These are phyloP conservation scores for Piper longum DNA, from an alignment of 164 flowering plant genomes.

Conservation along the genomic window DNA sequence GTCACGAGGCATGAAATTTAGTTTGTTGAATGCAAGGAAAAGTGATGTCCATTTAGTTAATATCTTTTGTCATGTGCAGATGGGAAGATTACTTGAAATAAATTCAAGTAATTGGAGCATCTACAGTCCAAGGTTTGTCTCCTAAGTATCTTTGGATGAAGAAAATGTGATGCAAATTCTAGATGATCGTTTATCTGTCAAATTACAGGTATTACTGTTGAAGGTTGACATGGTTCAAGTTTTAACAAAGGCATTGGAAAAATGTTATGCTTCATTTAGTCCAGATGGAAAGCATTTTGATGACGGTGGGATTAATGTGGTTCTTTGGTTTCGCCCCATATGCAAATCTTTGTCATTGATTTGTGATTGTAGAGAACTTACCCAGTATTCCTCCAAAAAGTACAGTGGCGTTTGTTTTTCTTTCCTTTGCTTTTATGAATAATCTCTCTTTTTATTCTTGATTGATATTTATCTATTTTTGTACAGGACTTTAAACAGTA, in stretches of 20 bases:
- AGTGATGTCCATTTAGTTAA: not conserved
- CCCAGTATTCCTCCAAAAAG: slow-evolving; percentile 24
- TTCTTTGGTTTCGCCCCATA: slow-evolving; percentile 59
- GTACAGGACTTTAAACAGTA: slow-evolving; percentile 19
- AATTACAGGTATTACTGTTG: slow-evolving; percentile 37
- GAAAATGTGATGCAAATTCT: not conserved
- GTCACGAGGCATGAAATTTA: too few relatives aligned
- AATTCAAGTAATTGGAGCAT: slow-evolving; percentile 73
- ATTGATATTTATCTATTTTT: not conserved
- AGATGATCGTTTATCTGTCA: not conserved
- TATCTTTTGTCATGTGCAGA: slow-evolving; percentile 27
- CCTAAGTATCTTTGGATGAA: too few relatives aligned
- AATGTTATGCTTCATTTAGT: slow-evolving; percentile 24
- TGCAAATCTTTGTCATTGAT: slow-evolving; percentile 47
- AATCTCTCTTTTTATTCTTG: not conserved
- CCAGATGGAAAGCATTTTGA: slow-evolving; percentile 29
- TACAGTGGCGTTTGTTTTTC: slow-evolving; percentile 13
- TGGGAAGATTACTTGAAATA: slow-evolving; percentile 54
- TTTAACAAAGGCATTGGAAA: slow-evolving; percentile 38
- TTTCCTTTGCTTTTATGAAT: not conserved
- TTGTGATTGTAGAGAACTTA: slow-evolving; percentile 22
- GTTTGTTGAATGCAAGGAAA: not conserved
- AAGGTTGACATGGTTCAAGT: slow-evolving; percentile 40
- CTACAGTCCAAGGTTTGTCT: slow-evolving; percentile 57
- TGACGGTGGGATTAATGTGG: slow-evolving; percentile 22